phyloP scores from a whole-genome alignment of 495 filamentous ascomycete species.

The Melanomma pulvis-pyrius region DNA sequence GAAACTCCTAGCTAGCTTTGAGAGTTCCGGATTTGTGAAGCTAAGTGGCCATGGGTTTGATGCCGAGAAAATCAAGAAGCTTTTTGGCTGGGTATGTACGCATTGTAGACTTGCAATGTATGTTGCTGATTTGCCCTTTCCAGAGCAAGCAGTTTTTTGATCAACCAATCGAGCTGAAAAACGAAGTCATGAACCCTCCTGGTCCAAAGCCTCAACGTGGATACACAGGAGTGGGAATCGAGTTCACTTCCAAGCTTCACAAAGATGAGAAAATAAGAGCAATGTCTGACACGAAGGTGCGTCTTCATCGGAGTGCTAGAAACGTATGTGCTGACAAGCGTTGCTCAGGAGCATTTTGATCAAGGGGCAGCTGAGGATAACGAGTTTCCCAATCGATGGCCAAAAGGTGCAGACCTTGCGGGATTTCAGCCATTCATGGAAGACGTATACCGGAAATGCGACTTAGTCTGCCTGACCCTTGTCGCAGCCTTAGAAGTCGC shows the following conservation, averaged over 20 bases:
- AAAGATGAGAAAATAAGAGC: background rate
- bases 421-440: background rate
- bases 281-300: background rate
- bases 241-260: background rate
- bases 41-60: background rate
- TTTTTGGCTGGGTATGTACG: background rate
- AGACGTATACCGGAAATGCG: background rate
- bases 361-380: background rate
- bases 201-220: background rate
- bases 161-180: background rate
- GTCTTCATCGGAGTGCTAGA: too few relatives aligned
- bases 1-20: background rate
- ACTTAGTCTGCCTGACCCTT: background rate
- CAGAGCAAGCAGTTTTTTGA: background rate
- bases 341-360: slow-evolving; percentile 2
- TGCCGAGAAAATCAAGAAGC: background rate
- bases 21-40: background rate
- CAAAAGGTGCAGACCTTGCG: background rate
- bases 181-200: background rate
- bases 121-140: background rate
- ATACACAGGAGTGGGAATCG: background rate
- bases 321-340: background rate
- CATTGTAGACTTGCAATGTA: background rate
- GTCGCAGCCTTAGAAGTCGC: background rate
- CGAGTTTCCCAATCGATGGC: background rate